Evolutionary conservation across 768 basidiomycete genomes (phyloP).

Genomic region (Fomitopsis pulvina): DNA sequence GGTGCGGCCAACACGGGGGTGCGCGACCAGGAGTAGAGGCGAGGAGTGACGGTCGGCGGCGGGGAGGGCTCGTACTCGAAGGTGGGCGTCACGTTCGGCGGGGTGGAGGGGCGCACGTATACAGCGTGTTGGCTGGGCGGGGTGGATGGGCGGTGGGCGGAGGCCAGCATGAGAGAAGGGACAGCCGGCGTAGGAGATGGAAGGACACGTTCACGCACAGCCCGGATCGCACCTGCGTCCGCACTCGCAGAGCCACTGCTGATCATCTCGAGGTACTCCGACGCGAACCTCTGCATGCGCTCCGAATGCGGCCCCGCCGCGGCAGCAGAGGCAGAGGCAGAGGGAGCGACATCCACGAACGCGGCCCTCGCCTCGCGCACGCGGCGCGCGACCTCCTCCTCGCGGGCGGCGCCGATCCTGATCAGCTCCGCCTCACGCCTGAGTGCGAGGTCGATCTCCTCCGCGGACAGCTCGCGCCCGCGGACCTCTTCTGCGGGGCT

Average conservation of each 20-base stretch:
- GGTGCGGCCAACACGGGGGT: constrained; percentile 23
- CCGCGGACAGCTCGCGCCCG: constrained; percentile 30
- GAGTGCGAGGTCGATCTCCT: constrained; percentile 7
- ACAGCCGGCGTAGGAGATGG: constrained; percentile 2
- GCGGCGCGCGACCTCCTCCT: neutral
- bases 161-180: constrained; percentile 4
- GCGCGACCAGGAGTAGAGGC: constrained; percentile 47
- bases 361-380: neutral
- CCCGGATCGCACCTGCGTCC: neutral
- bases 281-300: constrained; percentile 8
- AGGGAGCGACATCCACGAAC: neutral
- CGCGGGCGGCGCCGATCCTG: constrained; percentile 1
- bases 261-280: no score
- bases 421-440: neutral
- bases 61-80: constrained; percentile 39
- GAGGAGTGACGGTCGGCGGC: constrained; percentile 48
- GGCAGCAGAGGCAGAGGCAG: neutral
- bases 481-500: constrained; percentile 43
- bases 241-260: neutral
- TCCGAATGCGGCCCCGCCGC: constrained; percentile 5
- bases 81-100: constrained; percentile 22
- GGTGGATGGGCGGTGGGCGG: neutral
- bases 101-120: constrained; percentile 25
- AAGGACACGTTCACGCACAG: neutral
- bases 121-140: constrained; percentile 5